Evolutionary conservation across 495 filamentous ascomycete genomes (phyloP), one percentile per base, ranked within the genome.

Genomic region (Aspergillus taichungensis): DNA sequence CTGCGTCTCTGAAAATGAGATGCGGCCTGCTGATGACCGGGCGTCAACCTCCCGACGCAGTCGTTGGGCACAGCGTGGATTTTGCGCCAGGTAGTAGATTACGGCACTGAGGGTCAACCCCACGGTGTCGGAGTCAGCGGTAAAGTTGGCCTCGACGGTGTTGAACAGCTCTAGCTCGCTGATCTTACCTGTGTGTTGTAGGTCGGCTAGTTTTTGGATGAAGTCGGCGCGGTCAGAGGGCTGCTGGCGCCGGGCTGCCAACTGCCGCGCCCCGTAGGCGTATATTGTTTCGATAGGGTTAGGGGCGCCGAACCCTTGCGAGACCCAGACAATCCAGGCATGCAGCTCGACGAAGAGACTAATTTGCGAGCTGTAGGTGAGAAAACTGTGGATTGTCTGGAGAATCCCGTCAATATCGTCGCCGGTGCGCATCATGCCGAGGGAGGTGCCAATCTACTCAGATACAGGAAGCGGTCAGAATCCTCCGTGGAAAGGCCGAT

Each of bases 71-170:
- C 46, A 47, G 3, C 28, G 6, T 1, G 57, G 59, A 34, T 65
- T 13, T 35, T 53, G 40, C 8, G 54, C 28, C 6, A 68, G 51
- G 32, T 55, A 57, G 41, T 56, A 61, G 14, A 61, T 28, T n/a
- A 53, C 48, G 8, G 62, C 50, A 29, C 47, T 43, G 10, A 69
- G 13, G 14, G 43, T 31, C 14, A 55, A 55, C 3, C 41, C 57
- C 9, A 54, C 60, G 0, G 66, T 66, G 45, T 69, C 66, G 5
- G 45, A 52, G 8, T 62, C 64, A 9, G 63, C 63, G 4, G 45
- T 61, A 32, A 67, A 49, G 38, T 67, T 67, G 6, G 47, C 48
- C 1, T 47, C 42, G 35, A 66, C 37, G 0, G 45, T 42, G 36
- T 27, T 48, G 27, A 37, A 24, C 14, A 40, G 13, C n/a, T 46